A percentile compares a stretch with the other conserved stretches of the same genome.
Evolutionary conservation across 192 early-diverging fungal species (phyloP).

Genomic region (Coemansia sp.): DNA sequence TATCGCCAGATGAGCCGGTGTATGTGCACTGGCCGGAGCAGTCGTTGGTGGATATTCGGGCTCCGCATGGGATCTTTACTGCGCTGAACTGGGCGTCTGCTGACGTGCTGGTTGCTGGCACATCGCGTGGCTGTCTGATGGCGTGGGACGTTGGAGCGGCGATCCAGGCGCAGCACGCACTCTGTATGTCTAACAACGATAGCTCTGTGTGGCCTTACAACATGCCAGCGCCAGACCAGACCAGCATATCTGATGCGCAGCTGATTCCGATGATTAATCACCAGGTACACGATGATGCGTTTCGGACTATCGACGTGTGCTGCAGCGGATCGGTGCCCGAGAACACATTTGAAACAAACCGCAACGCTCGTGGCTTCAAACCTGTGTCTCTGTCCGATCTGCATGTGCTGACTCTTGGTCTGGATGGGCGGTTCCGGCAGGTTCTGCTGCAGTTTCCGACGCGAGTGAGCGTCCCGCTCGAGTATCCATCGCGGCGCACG

Average conservation of each 20-base stretch:
- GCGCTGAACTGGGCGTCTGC: slow-evolving; percentile 31
- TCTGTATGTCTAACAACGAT: neutral
- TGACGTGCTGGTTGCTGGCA: slow-evolving; percentile 32
- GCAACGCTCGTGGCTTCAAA: slow-evolving; percentile 11
- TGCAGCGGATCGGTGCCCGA: neutral
- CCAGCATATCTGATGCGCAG: neutral
- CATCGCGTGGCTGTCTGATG: slow-evolving; percentile 22
- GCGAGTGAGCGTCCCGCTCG: slow-evolving; percentile 12
- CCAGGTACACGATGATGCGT: slow-evolving; percentile 13
- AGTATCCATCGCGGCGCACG: slow-evolving; percentile 5
- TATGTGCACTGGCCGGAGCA: slow-evolving; percentile 31
- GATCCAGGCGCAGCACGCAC: slow-evolving; percentile 2
- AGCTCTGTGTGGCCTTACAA: neutral
- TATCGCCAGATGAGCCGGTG: slow-evolving; percentile 8
- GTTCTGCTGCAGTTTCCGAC: slow-evolving; percentile 13
- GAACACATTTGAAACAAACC: neutral
- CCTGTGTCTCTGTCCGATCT: slow-evolving; percentile 7
- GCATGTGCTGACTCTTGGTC: slow-evolving; percentile 15
- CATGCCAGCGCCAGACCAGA: neutral
- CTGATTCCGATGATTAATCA: slow-evolving; percentile 19
- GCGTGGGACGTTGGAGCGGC: slow-evolving; percentile 21
- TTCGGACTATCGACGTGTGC: neutral
- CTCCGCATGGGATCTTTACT: slow-evolving; percentile 30
- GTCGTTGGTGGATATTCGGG: slow-evolving; percentile 24
- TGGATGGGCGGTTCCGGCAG: slow-evolving; percentile 25